Evolutionary conservation across 495 filamentous ascomycete species (phyloP).

Genomic region (Aspergillus sclerotiicarbonarius): DNA sequence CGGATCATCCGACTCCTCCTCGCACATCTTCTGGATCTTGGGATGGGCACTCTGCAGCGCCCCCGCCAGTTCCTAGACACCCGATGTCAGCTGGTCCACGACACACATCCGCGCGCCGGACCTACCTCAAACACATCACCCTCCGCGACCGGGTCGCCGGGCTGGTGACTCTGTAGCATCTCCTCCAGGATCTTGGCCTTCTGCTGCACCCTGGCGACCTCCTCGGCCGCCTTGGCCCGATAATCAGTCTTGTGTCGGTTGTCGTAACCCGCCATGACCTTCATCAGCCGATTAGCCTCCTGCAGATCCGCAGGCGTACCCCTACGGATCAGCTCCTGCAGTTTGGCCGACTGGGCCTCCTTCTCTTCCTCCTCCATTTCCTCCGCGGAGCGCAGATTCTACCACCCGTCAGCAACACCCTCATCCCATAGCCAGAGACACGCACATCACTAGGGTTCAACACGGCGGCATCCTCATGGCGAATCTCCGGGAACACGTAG

Average conservation of each 20-base stretch:
- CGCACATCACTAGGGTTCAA: slow-evolving; percentile 96
- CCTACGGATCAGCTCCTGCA: slow-evolving; percentile 92
- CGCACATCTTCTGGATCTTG: slow-evolving; percentile 99
- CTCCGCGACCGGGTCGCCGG: slow-evolving; percentile 78
- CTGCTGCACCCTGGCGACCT: slow-evolving; percentile 85
- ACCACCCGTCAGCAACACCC: slow-evolving; percentile 28
- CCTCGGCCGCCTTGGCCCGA: slow-evolving; percentile 93
- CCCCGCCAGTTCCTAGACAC: slow-evolving; percentile 73
- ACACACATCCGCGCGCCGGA: background rate
- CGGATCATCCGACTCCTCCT: slow-evolving; percentile 94
- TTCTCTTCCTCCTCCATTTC: slow-evolving; percentile 98
- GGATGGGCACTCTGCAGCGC: slow-evolving; percentile 91
- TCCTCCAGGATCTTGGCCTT: slow-evolving; percentile 93
- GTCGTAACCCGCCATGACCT: slow-evolving; percentile 97
- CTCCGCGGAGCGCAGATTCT: slow-evolving; percentile 94
- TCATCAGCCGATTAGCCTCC: slow-evolving; percentile 96
- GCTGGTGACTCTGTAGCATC: slow-evolving; percentile 78
- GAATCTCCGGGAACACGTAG: slow-evolving; percentile 89
- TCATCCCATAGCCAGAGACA: slow-evolving; percentile 7
- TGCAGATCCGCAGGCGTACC: slow-evolving; percentile 90
- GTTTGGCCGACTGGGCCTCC: slow-evolving; percentile 92
- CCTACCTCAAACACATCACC: slow-evolving; percentile 88
- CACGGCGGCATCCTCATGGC: slow-evolving; percentile 91
- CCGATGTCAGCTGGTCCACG: slow-evolving; percentile 3
- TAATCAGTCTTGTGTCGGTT: slow-evolving; percentile 95